A percentile compares a stretch with the other conserved stretches of the same genome.
Evolutionary conservation across 2,329 filamentous ascomycete genomes (phyloP).

Genomic region (Trichoderma pleuroti): DNA sequence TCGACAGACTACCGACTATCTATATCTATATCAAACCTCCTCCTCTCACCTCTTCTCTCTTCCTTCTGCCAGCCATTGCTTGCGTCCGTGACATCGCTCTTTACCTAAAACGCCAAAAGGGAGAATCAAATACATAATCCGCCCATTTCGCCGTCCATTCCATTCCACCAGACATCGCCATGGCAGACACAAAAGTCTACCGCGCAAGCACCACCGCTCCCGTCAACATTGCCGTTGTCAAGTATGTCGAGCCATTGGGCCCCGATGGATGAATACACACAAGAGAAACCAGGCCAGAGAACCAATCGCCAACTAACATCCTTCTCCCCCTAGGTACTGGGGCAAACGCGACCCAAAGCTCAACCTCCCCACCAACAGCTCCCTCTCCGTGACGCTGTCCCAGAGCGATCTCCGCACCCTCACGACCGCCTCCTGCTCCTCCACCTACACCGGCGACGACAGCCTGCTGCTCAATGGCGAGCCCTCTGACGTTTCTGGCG

Average conservation of each 20-base stretch:
- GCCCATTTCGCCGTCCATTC: slow-evolving; percentile 5
- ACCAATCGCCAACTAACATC: not conserved
- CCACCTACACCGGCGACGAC: slow-evolving; percentile 62
- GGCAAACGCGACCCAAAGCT: slow-evolving; percentile 91
- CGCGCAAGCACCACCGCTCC: slow-evolving; percentile 94
- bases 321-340: slow-evolving; percentile 61
- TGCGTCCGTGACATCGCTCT: not conserved
- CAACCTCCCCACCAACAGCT: slow-evolving; percentile 97
- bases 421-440: slow-evolving; percentile 89
- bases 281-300: not conserved
- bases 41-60: not conserved
- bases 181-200: slow-evolving; percentile 63
- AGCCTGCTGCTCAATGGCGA: slow-evolving; percentile 80
- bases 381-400: slow-evolving; percentile 91
- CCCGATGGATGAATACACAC: not conserved
- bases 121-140: not conserved
- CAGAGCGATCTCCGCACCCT: slow-evolving; percentile 91
- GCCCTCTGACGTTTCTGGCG: slow-evolving; percentile 77
- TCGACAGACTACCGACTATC: not conserved
- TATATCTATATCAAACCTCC: not conserved
- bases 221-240: slow-evolving; percentile 97
- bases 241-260: slow-evolving; percentile 48
- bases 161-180: slow-evolving; percentile 26
- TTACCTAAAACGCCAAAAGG: not conserved
- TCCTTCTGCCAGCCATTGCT: not conserved